These are phyloP conservation scores for Biscogniauxia mediterranea DNA, from an alignment of 2,329 filamentous ascomycete species.

Conservation along the genomic window DNA sequence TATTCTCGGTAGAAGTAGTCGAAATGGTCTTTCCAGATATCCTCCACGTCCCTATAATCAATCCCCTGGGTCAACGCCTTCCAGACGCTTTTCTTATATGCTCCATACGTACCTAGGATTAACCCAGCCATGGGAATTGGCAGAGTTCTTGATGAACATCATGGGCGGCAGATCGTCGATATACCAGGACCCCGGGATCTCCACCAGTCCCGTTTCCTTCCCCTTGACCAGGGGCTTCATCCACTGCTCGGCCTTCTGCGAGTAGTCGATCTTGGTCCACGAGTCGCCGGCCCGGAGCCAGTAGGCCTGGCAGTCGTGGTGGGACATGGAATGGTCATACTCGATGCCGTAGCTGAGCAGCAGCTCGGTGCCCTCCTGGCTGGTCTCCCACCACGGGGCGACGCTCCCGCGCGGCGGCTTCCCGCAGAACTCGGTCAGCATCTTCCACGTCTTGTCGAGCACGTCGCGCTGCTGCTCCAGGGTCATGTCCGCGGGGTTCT, in stretches of 20 bases:
- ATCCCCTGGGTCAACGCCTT: neutral
- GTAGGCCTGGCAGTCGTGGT: constrained; percentile 64
- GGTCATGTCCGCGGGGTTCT: constrained; percentile 71
- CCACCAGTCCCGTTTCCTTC: constrained; percentile 59
- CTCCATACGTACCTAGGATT: constrained; percentile 38
- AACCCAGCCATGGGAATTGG: constrained; percentile 63
- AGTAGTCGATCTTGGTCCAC: constrained; percentile 69
- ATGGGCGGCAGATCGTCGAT: constrained; percentile 65
- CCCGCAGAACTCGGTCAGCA: constrained; percentile 69
- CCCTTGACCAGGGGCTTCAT: constrained; percentile 65
- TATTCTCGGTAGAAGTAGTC: constrained; percentile 76
- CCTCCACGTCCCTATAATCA: constrained; percentile 53
- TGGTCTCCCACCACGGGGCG: constrained; percentile 72
- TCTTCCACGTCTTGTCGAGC: constrained; percentile 69
- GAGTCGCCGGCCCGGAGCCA: constrained; percentile 62
- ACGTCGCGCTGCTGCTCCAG: constrained; percentile 74
- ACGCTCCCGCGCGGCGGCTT: constrained; percentile 72
- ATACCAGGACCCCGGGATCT: constrained; percentile 62
- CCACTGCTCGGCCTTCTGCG: constrained; percentile 59
- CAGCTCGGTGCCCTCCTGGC: constrained; percentile 63
- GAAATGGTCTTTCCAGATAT: constrained; percentile 65
- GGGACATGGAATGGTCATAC: constrained; percentile 67
- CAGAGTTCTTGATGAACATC: constrained; percentile 69
- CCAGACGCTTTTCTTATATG: too few relatives aligned
- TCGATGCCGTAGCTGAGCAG: constrained; percentile 66